These are phyloP conservation scores for Pythium coloratum DNA, from an alignment of 352 stramenopile genomes.

Conservation along the genomic window DNA sequence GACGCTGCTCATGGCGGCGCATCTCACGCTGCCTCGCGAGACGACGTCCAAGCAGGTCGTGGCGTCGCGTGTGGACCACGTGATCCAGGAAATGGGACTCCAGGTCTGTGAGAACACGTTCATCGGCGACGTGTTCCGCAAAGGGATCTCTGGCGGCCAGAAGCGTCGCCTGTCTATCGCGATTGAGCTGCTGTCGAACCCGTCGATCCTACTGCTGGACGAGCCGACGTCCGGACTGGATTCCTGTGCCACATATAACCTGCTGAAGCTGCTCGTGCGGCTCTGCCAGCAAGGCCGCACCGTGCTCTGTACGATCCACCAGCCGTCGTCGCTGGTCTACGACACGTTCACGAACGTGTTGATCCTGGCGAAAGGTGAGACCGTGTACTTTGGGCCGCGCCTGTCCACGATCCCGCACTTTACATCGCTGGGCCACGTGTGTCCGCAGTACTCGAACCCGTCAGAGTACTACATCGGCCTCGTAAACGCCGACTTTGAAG, in stretches of 20 bases:
- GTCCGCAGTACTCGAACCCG: constrained; percentile 64
- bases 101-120: too few species aligned
- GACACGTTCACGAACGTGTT: constrained; percentile 66
- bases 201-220: constrained; percentile 93
- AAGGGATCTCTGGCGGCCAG: constrained; percentile 86
- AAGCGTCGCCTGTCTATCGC: constrained; percentile 93
- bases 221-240: constrained; percentile 93
- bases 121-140: constrained; percentile 76
- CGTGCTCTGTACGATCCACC: constrained; percentile 83
- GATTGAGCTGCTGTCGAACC: constrained; percentile 92
- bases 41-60: too few species aligned
- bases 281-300: constrained; percentile 58
- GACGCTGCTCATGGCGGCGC: too few species aligned
- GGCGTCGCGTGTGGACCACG: too few species aligned
- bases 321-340: constrained; percentile 73
- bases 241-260: constrained; percentile 77
- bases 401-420: constrained; percentile 52
- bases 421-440: constrained; percentile 43
- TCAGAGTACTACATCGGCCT: constrained; percentile 62
- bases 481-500: constrained; percentile 60
- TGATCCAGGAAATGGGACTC: too few species aligned
- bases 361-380: constrained; percentile 66
- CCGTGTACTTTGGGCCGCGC: constrained; percentile 88
- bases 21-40: too few species aligned
- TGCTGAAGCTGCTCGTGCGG: constrained; percentile 77